phyloP scores from a whole-genome alignment of 2,329 filamentous ascomycete genomes.

The Alternaria gansuensis region DNA sequence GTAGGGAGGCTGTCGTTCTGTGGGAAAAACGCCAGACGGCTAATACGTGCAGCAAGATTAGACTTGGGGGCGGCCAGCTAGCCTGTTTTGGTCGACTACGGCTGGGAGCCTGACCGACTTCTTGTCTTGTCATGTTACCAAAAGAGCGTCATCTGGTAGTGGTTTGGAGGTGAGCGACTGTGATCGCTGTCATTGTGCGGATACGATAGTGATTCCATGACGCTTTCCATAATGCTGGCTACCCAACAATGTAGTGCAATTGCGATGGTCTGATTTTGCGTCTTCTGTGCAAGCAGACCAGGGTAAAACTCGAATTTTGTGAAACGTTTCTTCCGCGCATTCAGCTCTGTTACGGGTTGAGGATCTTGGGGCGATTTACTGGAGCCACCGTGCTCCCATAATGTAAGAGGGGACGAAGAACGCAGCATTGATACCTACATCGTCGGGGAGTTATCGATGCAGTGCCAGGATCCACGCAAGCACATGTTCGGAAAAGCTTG shows the following conservation, averaged over 20 bases:
- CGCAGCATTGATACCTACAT: neutral
- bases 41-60: conserved; percentile 31
- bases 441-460: neutral
- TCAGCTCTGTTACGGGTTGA: neutral
- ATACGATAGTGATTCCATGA: conserved; percentile 1
- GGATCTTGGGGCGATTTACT: neutral
- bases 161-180: conserved; percentile 22
- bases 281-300: neutral
- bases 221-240: neutral
- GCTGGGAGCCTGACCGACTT: conserved; percentile 47
- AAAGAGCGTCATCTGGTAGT: neutral
- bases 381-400: neutral
- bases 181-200: conserved; percentile 1
- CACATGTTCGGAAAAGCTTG: neutral
- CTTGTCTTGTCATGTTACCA: conserved; percentile 21
- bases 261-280: conserved; percentile 2
- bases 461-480: neutral
- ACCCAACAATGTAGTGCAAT: neutral
- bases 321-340: neutral
- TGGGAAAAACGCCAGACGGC: conserved; percentile 23
- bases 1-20: conserved; percentile 27
- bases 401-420: neutral
- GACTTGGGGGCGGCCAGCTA: conserved; percentile 33
- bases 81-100: conserved; percentile 24
- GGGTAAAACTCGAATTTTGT: neutral